Conservation (phyloP, 108 stramenopile species). For the Cyclotella cryptica region DNA sequence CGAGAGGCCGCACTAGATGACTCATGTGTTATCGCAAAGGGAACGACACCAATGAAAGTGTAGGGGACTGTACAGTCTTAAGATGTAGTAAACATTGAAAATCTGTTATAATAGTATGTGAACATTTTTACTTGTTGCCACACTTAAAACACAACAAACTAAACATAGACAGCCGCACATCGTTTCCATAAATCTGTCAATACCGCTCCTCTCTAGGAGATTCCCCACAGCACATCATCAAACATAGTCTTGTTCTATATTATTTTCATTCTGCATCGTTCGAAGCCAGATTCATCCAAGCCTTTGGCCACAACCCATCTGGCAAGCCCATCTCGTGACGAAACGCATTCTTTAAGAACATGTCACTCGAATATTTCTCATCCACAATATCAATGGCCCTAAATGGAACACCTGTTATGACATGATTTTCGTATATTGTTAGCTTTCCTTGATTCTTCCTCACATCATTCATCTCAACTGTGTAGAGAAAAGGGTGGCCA, state of each 20-base stretch:
- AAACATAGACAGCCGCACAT: too few relatives aligned
- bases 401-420: neutral
- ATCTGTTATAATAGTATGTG: too few relatives aligned
- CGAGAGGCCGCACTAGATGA: constrained; percentile 49
- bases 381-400: constrained; percentile 60
- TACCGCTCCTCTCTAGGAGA: too few relatives aligned
- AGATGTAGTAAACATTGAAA: too few relatives aligned
- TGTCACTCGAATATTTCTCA: constrained; percentile 65
- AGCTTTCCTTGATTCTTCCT: neutral
- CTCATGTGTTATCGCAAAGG: neutral
- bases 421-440: neutral
- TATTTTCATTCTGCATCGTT: neutral
- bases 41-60: too few relatives aligned
- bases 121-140: too few relatives aligned
- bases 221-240: too few relatives aligned
- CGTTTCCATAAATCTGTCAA: too few relatives aligned
- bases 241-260: too few relatives aligned
- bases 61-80: too few relatives aligned
- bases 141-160: too few relatives aligned
- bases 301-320: constrained; percentile 64
- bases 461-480: constrained; percentile 15
- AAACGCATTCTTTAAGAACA: constrained; percentile 62
- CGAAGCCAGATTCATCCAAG: constrained; percentile 54
- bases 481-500: constrained; percentile 27
- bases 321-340: constrained; percentile 68